phyloP scores from a whole-genome alignment of 1,139 yeast genomes.

The Yamadazyma membranifaciens region DNA sequence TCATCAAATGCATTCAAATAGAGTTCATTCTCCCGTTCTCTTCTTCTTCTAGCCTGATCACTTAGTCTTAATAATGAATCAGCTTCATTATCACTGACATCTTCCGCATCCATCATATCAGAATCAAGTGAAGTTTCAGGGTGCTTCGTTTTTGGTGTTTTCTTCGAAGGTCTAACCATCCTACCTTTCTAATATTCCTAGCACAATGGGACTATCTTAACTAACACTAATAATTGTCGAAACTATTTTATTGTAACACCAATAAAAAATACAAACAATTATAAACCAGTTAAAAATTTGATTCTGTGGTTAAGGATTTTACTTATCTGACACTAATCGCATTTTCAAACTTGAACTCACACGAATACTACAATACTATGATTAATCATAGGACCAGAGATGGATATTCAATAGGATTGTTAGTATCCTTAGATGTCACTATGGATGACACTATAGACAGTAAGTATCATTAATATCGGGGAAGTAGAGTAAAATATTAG shows the following conservation, averaged over 20 bases:
- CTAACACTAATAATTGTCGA: neutral
- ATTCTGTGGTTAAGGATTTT: neutral
- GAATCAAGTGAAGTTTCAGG: slow-evolving; percentile 6
- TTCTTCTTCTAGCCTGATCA: slow-evolving; percentile 20
- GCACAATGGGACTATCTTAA: neutral
- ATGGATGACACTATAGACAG: no score
- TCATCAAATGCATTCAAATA: no score
- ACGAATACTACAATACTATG: no score
- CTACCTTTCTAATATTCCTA: neutral
- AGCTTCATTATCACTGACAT: slow-evolving; percentile 20
- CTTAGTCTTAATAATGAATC: slow-evolving; percentile 23
- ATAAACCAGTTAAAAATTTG: no score
- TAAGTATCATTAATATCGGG: no score
- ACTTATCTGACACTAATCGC: neutral
- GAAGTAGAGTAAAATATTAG: no score
- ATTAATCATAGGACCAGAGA: no score
- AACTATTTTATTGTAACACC: no score
- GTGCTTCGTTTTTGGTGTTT: neutral
- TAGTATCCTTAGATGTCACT: no score
- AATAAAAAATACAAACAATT: no score
- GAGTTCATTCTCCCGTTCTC: slow-evolving; percentile 8
- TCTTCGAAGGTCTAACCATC: slow-evolving; percentile 4
- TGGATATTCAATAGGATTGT: no score
- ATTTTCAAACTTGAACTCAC: no score
- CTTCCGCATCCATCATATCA: slow-evolving; percentile 15